These are phyloP conservation scores for Hypoxylon sp. DNA, from an alignment of 2,329 filamentous ascomycete species.

Conservation along the genomic window DNA sequence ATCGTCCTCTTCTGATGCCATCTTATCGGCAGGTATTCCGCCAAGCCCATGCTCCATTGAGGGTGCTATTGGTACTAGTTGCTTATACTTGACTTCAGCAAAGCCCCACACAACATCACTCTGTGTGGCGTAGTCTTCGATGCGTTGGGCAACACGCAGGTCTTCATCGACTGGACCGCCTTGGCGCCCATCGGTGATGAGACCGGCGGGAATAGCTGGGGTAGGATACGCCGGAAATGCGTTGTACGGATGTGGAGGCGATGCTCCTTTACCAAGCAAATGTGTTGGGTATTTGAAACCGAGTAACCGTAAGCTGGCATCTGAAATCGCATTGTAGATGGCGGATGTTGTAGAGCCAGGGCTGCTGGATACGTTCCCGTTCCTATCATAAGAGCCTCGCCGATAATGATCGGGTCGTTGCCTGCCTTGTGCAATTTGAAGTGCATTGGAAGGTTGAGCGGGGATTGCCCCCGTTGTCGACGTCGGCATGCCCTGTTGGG, in stretches of 20 bases:
- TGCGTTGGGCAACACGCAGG: slow-evolving; percentile 79
- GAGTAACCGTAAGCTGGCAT: slow-evolving; percentile 84
- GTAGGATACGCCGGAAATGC: slow-evolving; percentile 89
- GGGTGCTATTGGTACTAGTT: slow-evolving; percentile 90
- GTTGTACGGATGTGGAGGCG: slow-evolving; percentile 81
- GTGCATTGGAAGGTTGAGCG: slow-evolving; percentile 76
- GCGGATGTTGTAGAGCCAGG: slow-evolving; percentile 84
- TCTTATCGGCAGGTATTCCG: slow-evolving; percentile 69
- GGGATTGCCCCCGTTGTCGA: slow-evolving; percentile 79
- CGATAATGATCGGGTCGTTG: slow-evolving; percentile 78
- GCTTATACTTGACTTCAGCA: slow-evolving; percentile 98
- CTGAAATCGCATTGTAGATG: slow-evolving; percentile 94
- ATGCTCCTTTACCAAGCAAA: slow-evolving; percentile 73
- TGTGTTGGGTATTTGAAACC: slow-evolving; percentile 79
- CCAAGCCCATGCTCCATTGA: slow-evolving; percentile 80
- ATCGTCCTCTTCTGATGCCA: slow-evolving; percentile 74
- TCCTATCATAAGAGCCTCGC: slow-evolving; percentile 83
- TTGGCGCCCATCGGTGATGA: slow-evolving; percentile 77
- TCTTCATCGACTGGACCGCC: slow-evolving; percentile 81
- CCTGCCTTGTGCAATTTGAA: slow-evolving; percentile 80
- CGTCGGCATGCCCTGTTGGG: slow-evolving; percentile 80
- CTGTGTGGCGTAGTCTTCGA: slow-evolving; percentile 92
- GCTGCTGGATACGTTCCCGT: slow-evolving; percentile 72
- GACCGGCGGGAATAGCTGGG: slow-evolving; percentile 70
- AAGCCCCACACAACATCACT: slow-evolving; percentile 98